Conservation (phyloP, 2,329 filamentous ascomycete genomes). For the Alternaria triticina region DNA sequence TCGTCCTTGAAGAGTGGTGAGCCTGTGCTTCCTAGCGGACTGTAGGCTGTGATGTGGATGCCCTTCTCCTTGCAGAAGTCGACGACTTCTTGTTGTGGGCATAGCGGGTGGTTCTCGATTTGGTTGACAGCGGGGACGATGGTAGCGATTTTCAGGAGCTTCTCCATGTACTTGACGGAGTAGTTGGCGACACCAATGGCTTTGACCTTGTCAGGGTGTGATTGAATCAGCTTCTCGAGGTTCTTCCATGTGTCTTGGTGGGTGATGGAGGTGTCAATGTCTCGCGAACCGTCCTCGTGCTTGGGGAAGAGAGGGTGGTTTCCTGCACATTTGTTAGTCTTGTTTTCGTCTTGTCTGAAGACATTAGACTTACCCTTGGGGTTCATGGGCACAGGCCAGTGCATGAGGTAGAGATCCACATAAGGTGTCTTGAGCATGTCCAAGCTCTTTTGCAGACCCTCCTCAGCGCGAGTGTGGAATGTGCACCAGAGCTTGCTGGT, state of each 20-base stretch:
- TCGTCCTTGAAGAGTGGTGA: conserved; percentile 57
- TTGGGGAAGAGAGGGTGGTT: conserved; percentile 79
- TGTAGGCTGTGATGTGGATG: conserved; percentile 76
- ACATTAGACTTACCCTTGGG: conserved; percentile 63
- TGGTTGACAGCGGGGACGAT: conserved; percentile 73
- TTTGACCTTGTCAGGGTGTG: conserved; percentile 54
- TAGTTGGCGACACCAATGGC: conserved; percentile 60
- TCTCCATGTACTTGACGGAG: conserved; percentile 55
- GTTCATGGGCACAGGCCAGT: conserved; percentile 85
- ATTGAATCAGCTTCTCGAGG: conserved; percentile 68
- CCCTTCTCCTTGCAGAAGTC: conserved; percentile 71
- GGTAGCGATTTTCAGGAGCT: conserved; percentile 64
- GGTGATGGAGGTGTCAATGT: conserved; percentile 72
- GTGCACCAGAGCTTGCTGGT: conserved; percentile 87
- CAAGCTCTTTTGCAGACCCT: conserved; percentile 75
- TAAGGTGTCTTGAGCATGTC: conserved; percentile 78
- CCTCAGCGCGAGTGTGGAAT: conserved; percentile 72
- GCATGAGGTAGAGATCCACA: conserved; percentile 80
- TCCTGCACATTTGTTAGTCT: conserved; percentile 47
- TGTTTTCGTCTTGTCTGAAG: background rate
- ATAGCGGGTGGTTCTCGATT: conserved; percentile 75
- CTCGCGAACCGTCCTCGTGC: conserved; percentile 73
- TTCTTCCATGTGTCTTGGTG: conserved; percentile 80
- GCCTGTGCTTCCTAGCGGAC: conserved; percentile 57
- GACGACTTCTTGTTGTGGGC: conserved; percentile 75